These are phyloP conservation scores for Thinopyrum obtusiflorum DNA, from an alignment of 202 grass and related monocot genomes.

Conservation along the genomic window DNA sequence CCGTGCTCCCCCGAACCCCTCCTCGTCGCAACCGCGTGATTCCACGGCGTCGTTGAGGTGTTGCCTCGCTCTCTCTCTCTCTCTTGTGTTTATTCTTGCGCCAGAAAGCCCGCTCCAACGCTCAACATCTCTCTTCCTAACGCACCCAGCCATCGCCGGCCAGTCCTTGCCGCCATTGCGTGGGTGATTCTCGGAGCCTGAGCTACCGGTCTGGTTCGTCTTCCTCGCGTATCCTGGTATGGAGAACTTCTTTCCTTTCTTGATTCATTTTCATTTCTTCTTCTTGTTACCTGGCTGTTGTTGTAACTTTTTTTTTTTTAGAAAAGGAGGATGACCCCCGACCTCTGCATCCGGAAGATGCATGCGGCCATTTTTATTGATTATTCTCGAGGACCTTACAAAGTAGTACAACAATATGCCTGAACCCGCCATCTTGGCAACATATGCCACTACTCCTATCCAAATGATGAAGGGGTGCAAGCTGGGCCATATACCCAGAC, in stretches of 20 bases:
- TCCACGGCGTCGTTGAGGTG: background rate
- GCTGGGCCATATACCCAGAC: no score
- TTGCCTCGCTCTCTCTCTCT: background rate
- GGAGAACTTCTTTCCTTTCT: background rate
- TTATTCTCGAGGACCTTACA: no score
- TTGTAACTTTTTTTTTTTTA: no score
- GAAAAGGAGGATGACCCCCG: no score
- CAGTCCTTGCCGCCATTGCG: constrained; percentile 7
- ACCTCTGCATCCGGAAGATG: no score
- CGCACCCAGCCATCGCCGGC: background rate
- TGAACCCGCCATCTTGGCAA: no score
- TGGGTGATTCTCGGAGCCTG: background rate
- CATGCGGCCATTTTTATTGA: no score
- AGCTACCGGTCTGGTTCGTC: background rate
- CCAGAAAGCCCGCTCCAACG: background rate
- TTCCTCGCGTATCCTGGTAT: constrained; percentile 15
- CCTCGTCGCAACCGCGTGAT: background rate
- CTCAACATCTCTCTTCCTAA: background rate
- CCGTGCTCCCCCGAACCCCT: background rate
- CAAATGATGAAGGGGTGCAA: no score
- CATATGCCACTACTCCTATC: no score
- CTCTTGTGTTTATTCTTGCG: background rate
- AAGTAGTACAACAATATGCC: no score
- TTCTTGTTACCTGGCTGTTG: no score
- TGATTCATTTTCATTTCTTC: background rate